Evolutionary conservation across 1,139 yeast genomes (phyloP).

Genomic region (Taphrina communis): DNA sequence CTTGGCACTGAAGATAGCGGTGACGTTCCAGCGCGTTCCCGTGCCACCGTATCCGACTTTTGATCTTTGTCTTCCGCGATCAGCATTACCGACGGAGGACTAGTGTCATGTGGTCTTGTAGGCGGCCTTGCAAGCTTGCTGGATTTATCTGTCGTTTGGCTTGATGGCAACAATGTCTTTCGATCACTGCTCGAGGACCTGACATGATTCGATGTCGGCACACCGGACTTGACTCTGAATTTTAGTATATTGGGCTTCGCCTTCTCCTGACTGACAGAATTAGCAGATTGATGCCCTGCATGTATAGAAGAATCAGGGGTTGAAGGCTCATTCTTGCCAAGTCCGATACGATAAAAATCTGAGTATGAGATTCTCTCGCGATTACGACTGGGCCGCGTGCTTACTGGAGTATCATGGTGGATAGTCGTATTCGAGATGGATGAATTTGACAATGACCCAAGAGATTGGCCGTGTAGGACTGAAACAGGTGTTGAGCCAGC

Average conservation of each 20-base stretch:
- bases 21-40: slow-evolving; percentile 17
- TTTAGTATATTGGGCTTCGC: slow-evolving; percentile 12
- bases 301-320: not conserved
- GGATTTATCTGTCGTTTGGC: not conserved
- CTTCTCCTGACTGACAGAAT: not conserved
- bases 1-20: slow-evolving; percentile 26
- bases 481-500: not conserved
- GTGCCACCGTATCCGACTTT: not conserved
- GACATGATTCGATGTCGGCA: not conserved
- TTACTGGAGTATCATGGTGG: not conserved
- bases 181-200: not conserved
- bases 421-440: too few relatives aligned
- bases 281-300: too few relatives aligned
- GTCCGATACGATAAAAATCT: slow-evolving; percentile 18
- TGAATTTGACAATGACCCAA: too few relatives aligned
- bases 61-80: not conserved
- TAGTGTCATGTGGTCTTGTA: not conserved
- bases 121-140: not conserved
- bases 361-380: slow-evolving; percentile 23
- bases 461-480: too few relatives aligned
- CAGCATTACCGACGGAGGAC: not conserved
- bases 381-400: slow-evolving; percentile 9
- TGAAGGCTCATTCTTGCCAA: not conserved
- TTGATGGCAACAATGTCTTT: not conserved
- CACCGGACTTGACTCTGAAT: slow-evolving; percentile 13